phyloP scores from a whole-genome alignment of 805 yeast species.

The Ogataea polymorpha region DNA sequence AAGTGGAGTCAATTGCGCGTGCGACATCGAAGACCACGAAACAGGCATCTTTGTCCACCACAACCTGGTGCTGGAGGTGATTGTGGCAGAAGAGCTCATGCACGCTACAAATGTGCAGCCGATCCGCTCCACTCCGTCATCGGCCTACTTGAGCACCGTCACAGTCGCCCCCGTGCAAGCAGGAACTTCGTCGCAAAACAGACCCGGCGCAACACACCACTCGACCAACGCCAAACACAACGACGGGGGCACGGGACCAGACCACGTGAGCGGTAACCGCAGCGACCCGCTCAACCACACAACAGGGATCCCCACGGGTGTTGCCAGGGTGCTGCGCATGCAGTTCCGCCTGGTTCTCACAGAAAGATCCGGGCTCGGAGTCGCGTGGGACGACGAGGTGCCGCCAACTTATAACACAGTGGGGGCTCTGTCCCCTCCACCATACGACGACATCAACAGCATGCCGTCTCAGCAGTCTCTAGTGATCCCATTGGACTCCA shows the following conservation, averaged over 20 bases:
- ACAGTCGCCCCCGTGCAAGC: conserved; percentile 6
- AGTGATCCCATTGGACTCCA: conserved; percentile 23
- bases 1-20: conserved; percentile 52
- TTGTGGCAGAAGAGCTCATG: conserved; percentile 87
- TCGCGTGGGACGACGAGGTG: conserved; percentile 98
- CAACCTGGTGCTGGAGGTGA: conserved; percentile 75
- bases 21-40: conserved; percentile 80
- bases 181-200: conserved; percentile 2
- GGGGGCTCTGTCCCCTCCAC: conserved; percentile 81
- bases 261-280: conserved; percentile 27
- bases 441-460: conserved; percentile 45
- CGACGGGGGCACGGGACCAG: conserved; percentile 33
- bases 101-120: conserved; percentile 32
- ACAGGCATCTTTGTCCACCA: conserved; percentile 78
- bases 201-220: conserved; percentile 2
- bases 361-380: conserved; percentile 92
- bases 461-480: conserved; percentile 20
- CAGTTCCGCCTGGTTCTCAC: conserved; percentile 82
- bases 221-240: conserved; percentile 14
- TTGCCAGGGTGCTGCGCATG: conserved; percentile 93
- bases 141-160: conserved; percentile 14
- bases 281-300: conserved; percentile 28
- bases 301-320: conserved; percentile 83
- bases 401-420: conserved; percentile 95
- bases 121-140: conserved; percentile 14